Conservation (phyloP, 371 early-diverging fungal genomes). For the Mucor piriformis region DNA sequence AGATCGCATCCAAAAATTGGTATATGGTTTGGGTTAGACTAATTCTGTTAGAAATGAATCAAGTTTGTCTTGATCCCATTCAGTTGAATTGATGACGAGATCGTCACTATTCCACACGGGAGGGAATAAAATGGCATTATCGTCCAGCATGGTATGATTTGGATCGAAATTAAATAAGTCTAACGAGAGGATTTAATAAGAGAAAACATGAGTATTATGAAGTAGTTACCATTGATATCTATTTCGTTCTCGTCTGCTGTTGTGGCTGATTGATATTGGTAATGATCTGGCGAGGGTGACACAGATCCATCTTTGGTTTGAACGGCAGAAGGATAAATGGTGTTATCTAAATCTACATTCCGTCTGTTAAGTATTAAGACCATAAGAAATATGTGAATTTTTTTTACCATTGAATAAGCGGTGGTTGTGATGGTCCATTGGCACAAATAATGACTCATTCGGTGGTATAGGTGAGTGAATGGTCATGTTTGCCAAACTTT, state of each 20-base stretch:
- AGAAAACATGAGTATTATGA: background rate
- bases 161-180: constrained; percentile 16
- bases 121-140: constrained; percentile 16
- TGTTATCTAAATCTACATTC: background rate
- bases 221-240: constrained; percentile 19
- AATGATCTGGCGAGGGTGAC: background rate
- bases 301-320: background rate
- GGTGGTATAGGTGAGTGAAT: constrained; percentile 26
- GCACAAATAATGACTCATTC: constrained; percentile 1
- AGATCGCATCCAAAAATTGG: background rate
- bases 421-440: constrained; percentile 1
- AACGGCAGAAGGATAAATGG: background rate
- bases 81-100: background rate
- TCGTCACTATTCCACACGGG: background rate
- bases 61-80: constrained; percentile 27
- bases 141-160: constrained; percentile 8
- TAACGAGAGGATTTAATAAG: background rate
- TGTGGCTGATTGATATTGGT: background rate
- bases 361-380: background rate
- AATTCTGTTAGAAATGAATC: constrained; percentile 19
- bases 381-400: background rate
- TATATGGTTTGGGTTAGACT: background rate
- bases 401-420: background rate
- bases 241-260: constrained; percentile 11
- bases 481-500: constrained; percentile 28